Base-by-base conservation (phyloP, 352 stramenopile species). In the Phytophthora kernoviae region DNA sequence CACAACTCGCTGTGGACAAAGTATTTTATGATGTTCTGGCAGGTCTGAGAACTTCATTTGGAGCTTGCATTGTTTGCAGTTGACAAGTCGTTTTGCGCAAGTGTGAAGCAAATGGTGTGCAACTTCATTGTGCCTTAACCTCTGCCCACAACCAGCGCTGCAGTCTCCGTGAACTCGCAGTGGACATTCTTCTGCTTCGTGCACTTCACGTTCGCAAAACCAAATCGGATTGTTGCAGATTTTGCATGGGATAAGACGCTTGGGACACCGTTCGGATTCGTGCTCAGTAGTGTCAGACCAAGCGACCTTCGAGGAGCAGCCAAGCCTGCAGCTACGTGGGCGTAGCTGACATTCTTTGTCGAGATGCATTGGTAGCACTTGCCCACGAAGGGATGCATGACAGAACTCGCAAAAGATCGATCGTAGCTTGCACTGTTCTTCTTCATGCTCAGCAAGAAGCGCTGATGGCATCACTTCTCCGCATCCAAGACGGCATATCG, bases 361-460 rank as follows among this genome's bases (percentile, higher is more conserved):
- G 0, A 89, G 20, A 55, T 93, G 85, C 1, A 42, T 22, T 0
- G 24, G 43, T 2, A 93, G 44, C 15, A 21, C 40, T 54, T 71
- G 49, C 8, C 73, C 54, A 1, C 57, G 50, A 17, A 90, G 18
- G 0, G 49, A 46, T 0, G 57, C 18, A 50, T 84, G 76, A 30
- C 85, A 94, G 56, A 87, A 69, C 5, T 77, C 62, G 36, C 85
- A 94, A 37, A 76, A 70, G 1, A 79, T 65, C 9, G 66, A 70
- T 14, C 83, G 73, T 1, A 75, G 42, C 12, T n/a, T 17, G 26
- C 85, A 94, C 5, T 70, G 11, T 1, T 59, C 33, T 8, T 81
- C 62, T 67, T 93, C 85, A 57, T 93, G 85, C 27, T 85, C 64
- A 0, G 41, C 30, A 1, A 94, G 67, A 15, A 61, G 40, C 1